These are phyloP conservation scores for Paradendryphiella salina DNA, from an alignment of 2,329 filamentous ascomycete genomes.

Conservation along the genomic window DNA sequence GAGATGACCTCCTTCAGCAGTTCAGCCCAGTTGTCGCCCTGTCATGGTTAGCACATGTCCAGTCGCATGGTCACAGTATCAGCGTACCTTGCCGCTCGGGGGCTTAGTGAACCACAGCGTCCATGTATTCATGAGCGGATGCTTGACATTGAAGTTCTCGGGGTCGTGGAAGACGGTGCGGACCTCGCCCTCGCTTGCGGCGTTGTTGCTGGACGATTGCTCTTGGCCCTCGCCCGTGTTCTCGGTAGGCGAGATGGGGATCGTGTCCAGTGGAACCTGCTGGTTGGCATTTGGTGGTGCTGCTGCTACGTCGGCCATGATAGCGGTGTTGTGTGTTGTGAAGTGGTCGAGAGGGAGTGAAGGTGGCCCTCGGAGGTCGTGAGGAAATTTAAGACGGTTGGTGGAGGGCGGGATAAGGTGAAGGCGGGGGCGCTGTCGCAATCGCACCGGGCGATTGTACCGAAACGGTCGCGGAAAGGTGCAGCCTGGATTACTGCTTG, in stretches of 20 bases:
- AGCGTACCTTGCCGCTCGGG: conserved; percentile 82
- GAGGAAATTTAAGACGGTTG: conserved; percentile 20
- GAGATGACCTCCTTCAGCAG: conserved; percentile 97
- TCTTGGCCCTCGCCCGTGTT: conserved; percentile 49
- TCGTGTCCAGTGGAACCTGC: conserved; percentile 59
- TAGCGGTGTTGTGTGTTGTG: conserved; percentile 14
- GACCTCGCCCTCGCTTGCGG: conserved; percentile 58
- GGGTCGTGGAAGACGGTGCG: conserved; percentile 98
- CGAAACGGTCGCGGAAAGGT: conserved; percentile 27
- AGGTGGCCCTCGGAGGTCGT: conserved; percentile 14
- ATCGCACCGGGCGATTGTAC: conserved; percentile 43
- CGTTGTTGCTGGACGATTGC: conserved; percentile 49
- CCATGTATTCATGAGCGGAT: conserved; percentile 96
- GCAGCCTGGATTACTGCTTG: conserved; percentile 17
- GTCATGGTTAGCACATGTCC: conserved; percentile 20
- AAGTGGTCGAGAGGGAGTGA: conserved; percentile 5
- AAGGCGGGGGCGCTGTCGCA: conserved; percentile 29
- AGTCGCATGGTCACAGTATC: neutral
- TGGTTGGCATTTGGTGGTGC: conserved; percentile 48
- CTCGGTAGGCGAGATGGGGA: conserved; percentile 58
- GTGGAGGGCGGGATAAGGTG: conserved; percentile 21
- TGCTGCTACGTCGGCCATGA: conserved; percentile 45
- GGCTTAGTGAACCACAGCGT: conserved; percentile 99
- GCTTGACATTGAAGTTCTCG: conserved; percentile 99
- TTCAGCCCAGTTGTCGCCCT: conserved; percentile 99